Evolutionary conservation across 148 eudicot genomes (phyloP), one percentile per base, ranked within the genome.

Genomic region (Diospyros lotus): DNA sequence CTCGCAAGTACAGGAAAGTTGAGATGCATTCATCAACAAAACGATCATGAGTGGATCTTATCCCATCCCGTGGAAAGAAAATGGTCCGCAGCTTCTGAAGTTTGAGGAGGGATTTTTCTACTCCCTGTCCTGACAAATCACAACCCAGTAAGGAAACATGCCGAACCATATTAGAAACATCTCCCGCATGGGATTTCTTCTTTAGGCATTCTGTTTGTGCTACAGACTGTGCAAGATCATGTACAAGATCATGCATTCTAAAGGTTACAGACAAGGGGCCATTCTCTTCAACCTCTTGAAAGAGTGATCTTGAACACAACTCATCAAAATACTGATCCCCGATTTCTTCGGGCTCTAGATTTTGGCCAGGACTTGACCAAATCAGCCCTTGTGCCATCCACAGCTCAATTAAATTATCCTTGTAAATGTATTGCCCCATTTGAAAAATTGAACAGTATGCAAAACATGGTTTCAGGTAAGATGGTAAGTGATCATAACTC

Each of bases 161-260:
- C 6, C 60, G 73, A 42, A 40, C 18, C 15, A 2, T 56, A 0
- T 54, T 42, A 2, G 73, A 43, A 15, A 41, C 41, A 13, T 17
- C 3, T 8, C 18, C 56, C 56, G 63, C 4, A 18, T 7, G 8
- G 41, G 9, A 11, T n/a, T 41, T 56, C 73, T 41, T 1, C 0
- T 54, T 5, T 12, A 14, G 50, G 42, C 14, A 41, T n/a, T 71
- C 73, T 14, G 55, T 50, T 11, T 42, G 7, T 50, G 28, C 50
- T 13, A 71, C 38, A 56, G 51, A 54, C 14, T 15, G 58, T 40
- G 73, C 73, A 69, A 69, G 73, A 69, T 69, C 73, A 15, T 53
- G 73, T 17, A 71, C 10, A 56, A 71, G 73, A 56, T 71, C 72
- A 41, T 69, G 73, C 61, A 69, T 69, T 6, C 13, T 69, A 39